phyloP scores from a whole-genome alignment of 495 filamentous ascomycete species.

The Hyphodiscus hymeniophilus region DNA sequence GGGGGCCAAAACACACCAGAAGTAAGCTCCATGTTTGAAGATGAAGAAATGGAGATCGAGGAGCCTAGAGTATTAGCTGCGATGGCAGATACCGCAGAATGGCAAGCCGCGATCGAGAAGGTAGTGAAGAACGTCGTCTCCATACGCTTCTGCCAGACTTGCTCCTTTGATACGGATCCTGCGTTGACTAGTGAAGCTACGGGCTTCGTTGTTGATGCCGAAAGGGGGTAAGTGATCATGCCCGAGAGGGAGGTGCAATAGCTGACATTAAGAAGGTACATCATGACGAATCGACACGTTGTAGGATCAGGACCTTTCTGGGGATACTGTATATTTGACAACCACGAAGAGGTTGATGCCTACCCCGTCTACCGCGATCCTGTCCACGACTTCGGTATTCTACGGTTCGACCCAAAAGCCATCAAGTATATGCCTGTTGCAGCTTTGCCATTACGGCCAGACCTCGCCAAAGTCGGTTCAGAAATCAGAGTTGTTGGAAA shows the following conservation, averaged over 20 bases:
- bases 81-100: constrained; percentile 79
- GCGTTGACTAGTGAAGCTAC: constrained; percentile 93
- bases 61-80: constrained; percentile 29
- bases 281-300: constrained; percentile 86
- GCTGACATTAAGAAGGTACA: constrained; percentile 44
- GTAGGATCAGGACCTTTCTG: constrained; percentile 96
- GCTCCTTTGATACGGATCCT: constrained; percentile 92
- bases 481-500: constrained; percentile 98
- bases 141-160: constrained; percentile 98
- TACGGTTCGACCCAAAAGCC: constrained; percentile 87
- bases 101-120: constrained; percentile 91
- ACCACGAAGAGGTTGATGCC: constrained; percentile 95
- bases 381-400: constrained; percentile 96
- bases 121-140: constrained; percentile 92
- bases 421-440: constrained; percentile 94
- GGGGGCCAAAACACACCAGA: constrained; percentile 41
- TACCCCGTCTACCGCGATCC: constrained; percentile 98
- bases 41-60: constrained; percentile 33
- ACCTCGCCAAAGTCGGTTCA: constrained; percentile 77
- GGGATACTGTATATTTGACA: constrained; percentile 96
- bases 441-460: constrained; percentile 74
- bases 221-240: constrained; percentile 58
- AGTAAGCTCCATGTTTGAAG: constrained; percentile 21
- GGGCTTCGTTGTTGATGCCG: constrained; percentile 95
- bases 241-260: not conserved